These are phyloP conservation scores for Penicillium parvum DNA, from an alignment of 495 filamentous ascomycete species.

Conservation along the genomic window DNA sequence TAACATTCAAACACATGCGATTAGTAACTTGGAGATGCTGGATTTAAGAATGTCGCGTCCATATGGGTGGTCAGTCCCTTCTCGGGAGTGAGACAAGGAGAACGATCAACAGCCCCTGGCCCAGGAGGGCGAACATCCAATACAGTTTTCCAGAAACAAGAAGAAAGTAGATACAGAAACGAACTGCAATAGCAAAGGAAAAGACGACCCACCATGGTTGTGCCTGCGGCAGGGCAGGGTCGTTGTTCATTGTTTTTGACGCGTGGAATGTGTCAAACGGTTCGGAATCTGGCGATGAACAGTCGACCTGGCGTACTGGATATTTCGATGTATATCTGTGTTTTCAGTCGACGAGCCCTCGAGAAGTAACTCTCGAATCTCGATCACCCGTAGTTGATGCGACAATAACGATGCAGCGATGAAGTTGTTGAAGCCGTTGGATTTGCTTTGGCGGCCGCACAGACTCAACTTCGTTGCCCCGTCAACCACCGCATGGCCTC, in stretches of 20 bases:
- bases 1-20: conserved; percentile 2
- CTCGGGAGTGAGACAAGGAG: not conserved
- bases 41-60: not conserved
- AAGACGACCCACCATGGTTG: conserved; percentile 19
- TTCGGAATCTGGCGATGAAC: conserved; percentile 10
- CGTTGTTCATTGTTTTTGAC: conserved; percentile 24
- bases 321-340: not conserved
- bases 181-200: not conserved
- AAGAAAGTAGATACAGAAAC: not conserved
- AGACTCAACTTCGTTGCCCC: conserved; percentile 5
- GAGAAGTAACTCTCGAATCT: no score
- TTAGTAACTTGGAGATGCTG: conserved; percentile 8
- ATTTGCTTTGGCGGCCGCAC: conserved; percentile 5
- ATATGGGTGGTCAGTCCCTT: not conserved
- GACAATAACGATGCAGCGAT: no score
- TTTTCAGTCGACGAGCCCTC: not conserved
- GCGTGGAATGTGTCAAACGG: conserved; percentile 29
- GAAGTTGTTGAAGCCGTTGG: not conserved
- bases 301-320: not conserved
- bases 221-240: conserved; percentile 15
- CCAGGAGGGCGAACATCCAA: not conserved
- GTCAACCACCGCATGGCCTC: conserved; percentile 6
- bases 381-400: no score
- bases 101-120: conserved; percentile 5
- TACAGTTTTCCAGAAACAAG: not conserved